phyloP scores from a whole-genome alignment of 257 asterid species.

The Solanum chiquidenum region DNA sequence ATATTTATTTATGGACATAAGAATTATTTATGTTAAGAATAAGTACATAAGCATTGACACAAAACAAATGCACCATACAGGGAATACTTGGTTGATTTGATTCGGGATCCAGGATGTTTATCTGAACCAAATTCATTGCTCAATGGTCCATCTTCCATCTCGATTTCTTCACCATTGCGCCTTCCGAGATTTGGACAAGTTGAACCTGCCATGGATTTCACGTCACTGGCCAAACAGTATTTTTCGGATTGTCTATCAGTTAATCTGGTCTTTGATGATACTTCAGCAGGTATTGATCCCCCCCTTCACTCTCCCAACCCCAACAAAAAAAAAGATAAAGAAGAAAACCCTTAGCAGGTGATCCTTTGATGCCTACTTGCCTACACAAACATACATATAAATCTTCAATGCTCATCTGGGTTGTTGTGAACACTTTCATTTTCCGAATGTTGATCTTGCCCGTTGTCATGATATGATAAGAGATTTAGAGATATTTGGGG shows the following conservation, averaged over 20 bases:
- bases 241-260: constrained; percentile 70
- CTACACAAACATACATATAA: background rate
- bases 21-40: background rate
- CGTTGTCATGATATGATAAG: background rate
- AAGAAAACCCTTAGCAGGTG: background rate
- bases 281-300: constrained; percentile 40
- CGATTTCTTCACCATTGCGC: constrained; percentile 85
- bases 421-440: background rate
- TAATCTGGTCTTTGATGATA: constrained; percentile 57
- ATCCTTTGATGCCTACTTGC: constrained; percentile 28
- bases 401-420: background rate
- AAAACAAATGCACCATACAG: constrained; percentile 31
- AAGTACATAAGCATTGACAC: background rate
- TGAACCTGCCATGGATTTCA: constrained; percentile 60
- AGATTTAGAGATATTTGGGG: background rate
- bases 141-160: constrained; percentile 86
- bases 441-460: background rate
- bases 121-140: constrained; percentile 84
- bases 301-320: background rate
- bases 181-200: constrained; percentile 68
- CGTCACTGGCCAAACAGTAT: constrained; percentile 76
- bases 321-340: background rate
- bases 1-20: background rate
- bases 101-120: constrained; percentile 74
- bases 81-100: constrained; percentile 83